Evolutionary conservation across 2,329 filamentous ascomycete genomes (phyloP).

Genomic region (Penicillium sp.): DNA sequence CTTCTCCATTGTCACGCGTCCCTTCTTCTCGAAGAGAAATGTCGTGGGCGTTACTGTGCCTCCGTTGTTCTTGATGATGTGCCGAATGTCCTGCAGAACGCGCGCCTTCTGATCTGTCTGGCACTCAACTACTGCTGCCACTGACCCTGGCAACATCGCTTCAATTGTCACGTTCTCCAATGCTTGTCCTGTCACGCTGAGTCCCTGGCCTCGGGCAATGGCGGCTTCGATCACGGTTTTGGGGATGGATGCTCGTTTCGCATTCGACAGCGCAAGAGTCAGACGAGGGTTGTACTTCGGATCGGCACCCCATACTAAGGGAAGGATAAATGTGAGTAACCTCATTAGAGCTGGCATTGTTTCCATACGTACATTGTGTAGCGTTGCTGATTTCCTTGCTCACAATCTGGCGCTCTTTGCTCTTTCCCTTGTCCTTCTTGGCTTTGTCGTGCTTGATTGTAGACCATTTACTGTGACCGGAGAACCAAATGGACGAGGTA

Average conservation of each 20-base stretch:
- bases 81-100: slow-evolving; percentile 66
- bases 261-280: slow-evolving; percentile 64
- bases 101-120: slow-evolving; percentile 77
- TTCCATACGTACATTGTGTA: slow-evolving; percentile 54
- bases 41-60: slow-evolving; percentile 67
- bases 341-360: background rate
- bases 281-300: slow-evolving; percentile 70
- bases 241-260: slow-evolving; percentile 80
- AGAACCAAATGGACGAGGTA: slow-evolving; percentile 44
- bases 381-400: slow-evolving; percentile 68
- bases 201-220: slow-evolving; percentile 81
- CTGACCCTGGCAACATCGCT: slow-evolving; percentile 67
- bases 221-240: slow-evolving; percentile 80
- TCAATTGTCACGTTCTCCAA: slow-evolving; percentile 78
- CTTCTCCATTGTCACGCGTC: slow-evolving; percentile 64
- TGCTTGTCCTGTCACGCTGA: slow-evolving; percentile 65
- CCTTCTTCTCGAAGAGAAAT: slow-evolving; percentile 80
- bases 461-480: slow-evolving; percentile 89
- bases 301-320: slow-evolving; percentile 67
- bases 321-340: slow-evolving; percentile 8
- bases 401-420: slow-evolving; percentile 61
- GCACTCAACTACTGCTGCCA: slow-evolving; percentile 75
- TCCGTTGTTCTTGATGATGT: slow-evolving; percentile 64
- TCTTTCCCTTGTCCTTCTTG: slow-evolving; percentile 71
- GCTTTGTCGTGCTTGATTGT: slow-evolving; percentile 96